phyloP scores from a whole-genome alignment of 768 basidiomycete genomes.

The Dentipellis fragilis region DNA sequence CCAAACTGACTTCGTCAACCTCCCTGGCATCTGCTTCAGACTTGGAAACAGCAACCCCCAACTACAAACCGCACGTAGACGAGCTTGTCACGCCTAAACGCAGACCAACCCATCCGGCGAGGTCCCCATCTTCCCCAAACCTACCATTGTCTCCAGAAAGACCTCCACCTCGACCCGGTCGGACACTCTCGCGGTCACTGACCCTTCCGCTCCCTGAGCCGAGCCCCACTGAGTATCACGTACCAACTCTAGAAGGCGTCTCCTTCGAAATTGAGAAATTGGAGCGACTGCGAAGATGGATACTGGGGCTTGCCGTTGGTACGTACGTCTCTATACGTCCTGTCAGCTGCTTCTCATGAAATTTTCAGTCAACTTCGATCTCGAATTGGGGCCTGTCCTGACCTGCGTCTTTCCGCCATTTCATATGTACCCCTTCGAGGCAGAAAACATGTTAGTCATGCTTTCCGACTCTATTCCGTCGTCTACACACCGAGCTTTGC shows the following conservation, averaged over 20 bases:
- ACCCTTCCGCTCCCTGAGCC: conserved; percentile 35
- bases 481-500: conserved; percentile 4
- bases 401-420: conserved; percentile 60
- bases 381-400: conserved; percentile 78
- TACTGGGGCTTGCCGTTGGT: conserved; percentile 58
- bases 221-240: conserved; percentile 1
- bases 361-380: conserved; percentile 70
- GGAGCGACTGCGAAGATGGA: conserved; percentile 52
- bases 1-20: background rate
- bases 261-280: conserved; percentile 38
- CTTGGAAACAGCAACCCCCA: background rate
- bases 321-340: conserved; percentile 12
- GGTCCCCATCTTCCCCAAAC: conserved; percentile 16
- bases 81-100: background rate
- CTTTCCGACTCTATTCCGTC: background rate
- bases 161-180: conserved; percentile 5
- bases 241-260: conserved; percentile 24
- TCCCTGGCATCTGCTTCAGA: background rate
- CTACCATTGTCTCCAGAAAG: conserved; percentile 10
- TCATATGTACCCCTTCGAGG: conserved; percentile 53
- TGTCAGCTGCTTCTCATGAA: conserved; percentile 5
- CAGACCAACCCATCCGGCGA: conserved; percentile 11
- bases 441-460: conserved; percentile 71
- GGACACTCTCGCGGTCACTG: conserved; percentile 31
- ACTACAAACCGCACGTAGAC: background rate